Percentiles rank a stretch among this genome's conserved stretches.
Evolutionary conservation across 768 basidiomycete genomes (phyloP).

Genomic region (Boletus edulis): DNA sequence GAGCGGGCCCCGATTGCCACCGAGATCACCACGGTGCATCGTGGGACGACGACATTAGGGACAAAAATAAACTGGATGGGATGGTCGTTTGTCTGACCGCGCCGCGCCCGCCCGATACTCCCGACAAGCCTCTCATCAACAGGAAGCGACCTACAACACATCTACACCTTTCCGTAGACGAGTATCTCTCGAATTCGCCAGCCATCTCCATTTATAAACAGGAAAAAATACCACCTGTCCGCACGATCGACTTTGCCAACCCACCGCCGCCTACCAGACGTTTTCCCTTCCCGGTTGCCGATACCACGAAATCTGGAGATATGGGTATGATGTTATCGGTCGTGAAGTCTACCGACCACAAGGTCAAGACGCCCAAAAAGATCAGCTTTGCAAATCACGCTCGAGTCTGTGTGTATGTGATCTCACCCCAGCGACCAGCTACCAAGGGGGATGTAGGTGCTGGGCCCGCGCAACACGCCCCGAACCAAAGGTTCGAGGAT

Average conservation of each 20-base stretch:
- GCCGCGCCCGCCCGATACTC: slow-evolving; percentile 3
- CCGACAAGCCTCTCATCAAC: slow-evolving; percentile 3
- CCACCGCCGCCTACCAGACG: slow-evolving; percentile 11
- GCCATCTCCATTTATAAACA: neutral
- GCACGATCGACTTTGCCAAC: slow-evolving; percentile 30
- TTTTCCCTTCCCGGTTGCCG: slow-evolving; percentile 5
- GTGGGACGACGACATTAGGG: neutral
- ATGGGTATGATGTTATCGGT: neutral
- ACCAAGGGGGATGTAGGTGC: neutral
- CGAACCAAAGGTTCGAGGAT: neutral
- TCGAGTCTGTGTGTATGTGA: slow-evolving; percentile 16
- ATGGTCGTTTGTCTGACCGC: neutral
- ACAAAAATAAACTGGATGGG: neutral
- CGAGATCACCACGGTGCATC: neutral
- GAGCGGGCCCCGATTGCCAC: neutral
- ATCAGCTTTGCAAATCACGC: slow-evolving; percentile 26
- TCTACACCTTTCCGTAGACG: neutral
- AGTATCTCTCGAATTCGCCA: neutral
- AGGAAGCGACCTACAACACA: neutral
- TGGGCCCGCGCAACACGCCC: neutral
- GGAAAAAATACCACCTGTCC: slow-evolving; percentile 4
- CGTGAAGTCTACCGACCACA: slow-evolving; percentile 5
- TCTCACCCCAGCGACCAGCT: slow-evolving; percentile 11
- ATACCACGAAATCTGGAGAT: neutral
- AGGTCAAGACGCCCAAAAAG: slow-evolving; percentile 24